Conservation (phyloP, 768 basidiomycete species). For the Boletus pseudo-olivaceus region DNA sequence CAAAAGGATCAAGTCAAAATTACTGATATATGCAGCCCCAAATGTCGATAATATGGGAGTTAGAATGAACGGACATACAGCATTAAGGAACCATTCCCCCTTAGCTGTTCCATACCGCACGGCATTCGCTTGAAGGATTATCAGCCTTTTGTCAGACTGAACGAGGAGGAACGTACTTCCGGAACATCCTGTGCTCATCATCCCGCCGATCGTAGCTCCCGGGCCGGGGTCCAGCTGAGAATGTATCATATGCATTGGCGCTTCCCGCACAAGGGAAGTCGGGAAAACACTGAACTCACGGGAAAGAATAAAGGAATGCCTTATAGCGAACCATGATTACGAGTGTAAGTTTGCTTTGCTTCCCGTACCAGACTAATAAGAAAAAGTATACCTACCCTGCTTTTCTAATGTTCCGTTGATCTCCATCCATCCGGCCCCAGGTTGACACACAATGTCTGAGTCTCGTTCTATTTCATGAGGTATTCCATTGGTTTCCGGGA, state of each 20-base stretch:
- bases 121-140: conserved; percentile 51
- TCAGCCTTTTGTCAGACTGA: conserved; percentile 15
- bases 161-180: conserved; percentile 51
- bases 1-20: background rate
- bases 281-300: conserved; percentile 34
- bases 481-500: background rate
- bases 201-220: conserved; percentile 80
- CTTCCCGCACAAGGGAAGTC: background rate
- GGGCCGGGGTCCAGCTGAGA: conserved; percentile 71
- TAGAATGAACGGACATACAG: conserved; percentile 40
- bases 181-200: conserved; percentile 83
- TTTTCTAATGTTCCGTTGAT: conserved; percentile 65
- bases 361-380: background rate
- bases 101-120: conserved; percentile 88
- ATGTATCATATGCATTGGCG: background rate
- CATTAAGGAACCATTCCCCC: conserved; percentile 87
- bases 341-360: background rate
- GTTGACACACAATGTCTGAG: conserved; percentile 70
- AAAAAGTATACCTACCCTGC: conserved; percentile 39
- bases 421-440: conserved; percentile 68
- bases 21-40: background rate
- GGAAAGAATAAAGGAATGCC: conserved; percentile 84
- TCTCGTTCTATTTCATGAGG: conserved; percentile 50
- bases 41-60: background rate
- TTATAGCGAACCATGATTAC: conserved; percentile 19